Base-by-base conservation (phyloP, 192 early-diverging fungal species). In the Backusella psychrophila region DNA sequence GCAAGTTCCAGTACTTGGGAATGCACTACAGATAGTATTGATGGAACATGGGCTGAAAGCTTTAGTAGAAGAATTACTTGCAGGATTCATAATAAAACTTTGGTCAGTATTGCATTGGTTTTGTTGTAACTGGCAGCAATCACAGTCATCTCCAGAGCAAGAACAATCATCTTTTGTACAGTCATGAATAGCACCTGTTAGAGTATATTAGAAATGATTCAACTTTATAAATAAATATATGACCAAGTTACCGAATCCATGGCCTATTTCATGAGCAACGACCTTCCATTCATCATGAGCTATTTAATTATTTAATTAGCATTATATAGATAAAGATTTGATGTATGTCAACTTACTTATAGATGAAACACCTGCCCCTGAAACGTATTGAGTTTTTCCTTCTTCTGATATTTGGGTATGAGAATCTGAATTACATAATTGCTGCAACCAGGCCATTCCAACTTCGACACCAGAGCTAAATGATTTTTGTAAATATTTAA, bases 221-320 rank as follows among this genome's bases (percentile, higher is more conserved):
- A 17, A 46, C 26, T 76, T 38, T 46, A 34, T 53, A 29, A 42
- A 29, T 31, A 63, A 19, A 49, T 49, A 6, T 49, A 49, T 49
- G 23, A 29, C 3, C 1, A 39, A 35, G 8, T 77, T 81, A 81
- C 76, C 84, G 81, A 94, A 94, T 42, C 90, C 90, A 77, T 97
- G 96, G 17, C 96, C 95, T 78, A 97, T 90, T 81, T 97, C 97
- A 79, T 98, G 97, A 34, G 97, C 97, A 15, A 97, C 92, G 4
- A 97, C 93, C 83, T 96, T 95, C 96, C 96, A 98, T 80, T 96
- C 94, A 74, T 92, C 91, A 35, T 89, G 87, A 15, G 69, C 78
- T 80, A 33, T 69, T n/a, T 39, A 65, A 26, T 14, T 11, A 23
- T 41, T 35, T 42, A 69, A 38, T 36, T 33, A 31, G 14, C 14